A percentile compares a stretch with the other conserved stretches of the same genome.
These are phyloP conservation scores for Avena atlantica DNA, from an alignment of 176 grass and related monocot species.

Conservation along the genomic window DNA sequence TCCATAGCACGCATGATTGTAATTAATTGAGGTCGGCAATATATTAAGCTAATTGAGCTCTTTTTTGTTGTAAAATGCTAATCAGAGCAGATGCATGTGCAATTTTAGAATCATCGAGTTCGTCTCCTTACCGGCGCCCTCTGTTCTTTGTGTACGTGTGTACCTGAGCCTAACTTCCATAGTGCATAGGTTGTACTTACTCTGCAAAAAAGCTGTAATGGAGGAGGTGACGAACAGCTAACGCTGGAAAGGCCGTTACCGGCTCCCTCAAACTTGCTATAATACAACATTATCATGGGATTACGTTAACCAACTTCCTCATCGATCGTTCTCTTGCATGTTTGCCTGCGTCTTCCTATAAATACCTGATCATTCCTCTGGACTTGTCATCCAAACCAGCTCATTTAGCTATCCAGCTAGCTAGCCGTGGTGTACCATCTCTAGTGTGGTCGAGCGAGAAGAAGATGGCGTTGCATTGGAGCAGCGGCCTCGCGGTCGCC, in stretches of 20 bases:
- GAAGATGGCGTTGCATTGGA: constrained; percentile 41
- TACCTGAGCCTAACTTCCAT: constrained; percentile 14
- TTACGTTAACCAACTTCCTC: constrained; percentile 17
- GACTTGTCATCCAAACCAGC: constrained; percentile 22
- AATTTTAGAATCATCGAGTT: background rate
- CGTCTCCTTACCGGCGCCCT: background rate
- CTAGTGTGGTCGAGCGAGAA: background rate
- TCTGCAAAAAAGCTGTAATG: constrained; percentile 39
- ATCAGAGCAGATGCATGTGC: background rate
- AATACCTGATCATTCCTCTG: background rate
- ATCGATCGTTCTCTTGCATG: background rate
- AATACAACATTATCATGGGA: constrained; percentile 10
- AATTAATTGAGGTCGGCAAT: background rate
- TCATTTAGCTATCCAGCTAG: background rate
- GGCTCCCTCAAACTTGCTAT: constrained; percentile 43
- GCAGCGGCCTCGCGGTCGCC: constrained; percentile 26
- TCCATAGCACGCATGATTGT: background rate
- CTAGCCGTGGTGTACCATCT: background rate
- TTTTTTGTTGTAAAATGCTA: background rate
- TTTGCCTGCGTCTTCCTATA: constrained; percentile 31
- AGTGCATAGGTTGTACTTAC: constrained; percentile 79
- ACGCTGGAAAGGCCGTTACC: constrained; percentile 63
- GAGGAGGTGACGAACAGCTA: constrained; percentile 33
- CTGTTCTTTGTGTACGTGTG: constrained; percentile 42
- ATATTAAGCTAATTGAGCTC: background rate